Evolutionary conservation across 2,329 filamentous ascomycete genomes (phyloP), one percentile per base, ranked within the genome.

Genomic region (Ophiognomonia clavigignenti-juglandacearum): DNA sequence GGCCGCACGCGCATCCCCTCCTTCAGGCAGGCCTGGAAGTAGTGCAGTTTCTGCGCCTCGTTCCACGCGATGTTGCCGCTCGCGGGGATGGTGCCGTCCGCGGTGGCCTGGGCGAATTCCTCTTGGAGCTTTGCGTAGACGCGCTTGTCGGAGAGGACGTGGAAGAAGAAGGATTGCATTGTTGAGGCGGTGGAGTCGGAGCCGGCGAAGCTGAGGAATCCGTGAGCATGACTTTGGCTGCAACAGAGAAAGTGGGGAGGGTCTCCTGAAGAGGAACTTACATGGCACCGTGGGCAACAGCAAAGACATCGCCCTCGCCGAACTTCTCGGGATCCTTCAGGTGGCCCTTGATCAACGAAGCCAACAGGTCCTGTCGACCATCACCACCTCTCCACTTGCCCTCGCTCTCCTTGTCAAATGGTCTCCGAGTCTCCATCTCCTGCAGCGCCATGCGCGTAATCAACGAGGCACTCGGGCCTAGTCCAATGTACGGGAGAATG

Each of bases 161-260:
- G 69, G 64, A 70, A 74, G 64, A 75, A 76, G 59, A 78, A 75
- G 46, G 73, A 77, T 53, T 78, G 74, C 74, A 78, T 78, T 0
- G 74, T 77, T 7, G 74, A 77, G 10, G 78, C 78, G 0, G 78
- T 80, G 0, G 78, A 80, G 61, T 82, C 78, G 18, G 78, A 80
- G 22, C 79, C 79, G 14, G 78, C 77, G 56, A 80, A 76, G 52
- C 74, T 78, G 35, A n/a, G 27, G 4, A 24, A 10, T 13, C 2
- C 42, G 52, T n/a, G 50, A 39, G 26, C n/a, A 26, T 6, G 1
- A 4, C 29, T 31, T 5, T 31, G 4, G 4, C n/a, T n/a, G 10
- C 29, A 11, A 13, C 5, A 31, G 13, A 31, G 29, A 4, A 4
- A 11, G 13, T 31, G 11, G 10, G 29, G 29, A 13, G 24, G 24